Evolutionary conservation across 1,284 basidiomycete species (phyloP).

Genomic region (Agaricales sp.): DNA sequence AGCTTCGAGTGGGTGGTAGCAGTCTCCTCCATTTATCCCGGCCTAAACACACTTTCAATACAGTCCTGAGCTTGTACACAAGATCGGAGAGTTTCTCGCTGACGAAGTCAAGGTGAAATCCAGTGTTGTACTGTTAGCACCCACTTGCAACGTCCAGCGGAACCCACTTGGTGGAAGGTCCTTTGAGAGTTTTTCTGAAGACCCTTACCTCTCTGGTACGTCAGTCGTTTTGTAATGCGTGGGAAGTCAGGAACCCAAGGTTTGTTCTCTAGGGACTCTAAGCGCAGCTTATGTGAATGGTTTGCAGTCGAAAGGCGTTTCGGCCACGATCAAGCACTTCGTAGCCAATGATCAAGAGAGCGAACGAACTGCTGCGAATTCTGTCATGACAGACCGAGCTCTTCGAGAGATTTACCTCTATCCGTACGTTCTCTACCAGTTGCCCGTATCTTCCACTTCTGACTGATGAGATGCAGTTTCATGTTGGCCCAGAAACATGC

Average conservation of each 20-base stretch:
- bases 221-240: neutral
- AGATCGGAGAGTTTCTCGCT: slow-evolving; percentile 47
- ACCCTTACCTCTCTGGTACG: slow-evolving; percentile 50
- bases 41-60: neutral
- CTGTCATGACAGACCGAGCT: slow-evolving; percentile 51
- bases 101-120: slow-evolving; percentile 56
- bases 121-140: slow-evolving; percentile 51
- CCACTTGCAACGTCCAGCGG: slow-evolving; percentile 64
- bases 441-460: neutral
- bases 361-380: slow-evolving; percentile 51
- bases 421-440: slow-evolving; percentile 32
- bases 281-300: slow-evolving; percentile 58
- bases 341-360: slow-evolving; percentile 60
- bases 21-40: neutral
- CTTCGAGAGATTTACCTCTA: slow-evolving; percentile 64
- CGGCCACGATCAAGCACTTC: slow-evolving; percentile 46
- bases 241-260: slow-evolving; percentile 2
- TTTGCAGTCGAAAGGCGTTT: slow-evolving; percentile 51
- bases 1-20: slow-evolving; percentile 36
- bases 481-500: slow-evolving; percentile 56
- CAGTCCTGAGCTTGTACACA: slow-evolving; percentile 31
- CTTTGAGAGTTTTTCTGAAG: slow-evolving; percentile 66
- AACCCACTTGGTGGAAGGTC: slow-evolving; percentile 50
- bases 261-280: slow-evolving; percentile 33
- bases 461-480: slow-evolving; percentile 40